Percentiles rank a stretch among this genome's conserved stretches.
Conservation (phyloP, 768 basidiomycete genomes). For the Dacryopinax spathularia region DNA sequence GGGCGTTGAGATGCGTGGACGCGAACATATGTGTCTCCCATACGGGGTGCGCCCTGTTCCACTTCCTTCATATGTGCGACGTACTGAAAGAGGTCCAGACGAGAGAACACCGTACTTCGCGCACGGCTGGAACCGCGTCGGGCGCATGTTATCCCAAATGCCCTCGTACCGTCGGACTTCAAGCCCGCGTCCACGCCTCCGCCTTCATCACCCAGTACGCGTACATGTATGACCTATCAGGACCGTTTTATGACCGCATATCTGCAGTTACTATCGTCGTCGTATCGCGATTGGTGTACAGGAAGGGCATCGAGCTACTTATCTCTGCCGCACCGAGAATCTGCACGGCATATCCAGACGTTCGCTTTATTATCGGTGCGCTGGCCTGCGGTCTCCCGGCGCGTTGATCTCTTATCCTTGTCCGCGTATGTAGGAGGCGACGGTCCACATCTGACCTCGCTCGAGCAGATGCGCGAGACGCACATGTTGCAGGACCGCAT, state of each 20-base stretch:
- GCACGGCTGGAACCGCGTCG: conserved; percentile 53
- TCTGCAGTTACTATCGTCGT: conserved; percentile 75
- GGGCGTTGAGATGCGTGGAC: conserved; percentile 77
- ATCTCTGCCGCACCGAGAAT: conserved; percentile 85
- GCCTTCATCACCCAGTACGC: conserved; percentile 44
- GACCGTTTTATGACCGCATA: neutral
- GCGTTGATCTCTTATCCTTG: conserved; percentile 5
- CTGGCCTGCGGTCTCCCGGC: neutral
- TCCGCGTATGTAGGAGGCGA: conserved; percentile 56
- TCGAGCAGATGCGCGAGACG: conserved; percentile 91
- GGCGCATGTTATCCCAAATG: conserved; percentile 82
- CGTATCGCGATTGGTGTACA: conserved; percentile 77
- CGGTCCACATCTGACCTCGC: conserved; percentile 86
- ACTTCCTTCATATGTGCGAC: neutral
- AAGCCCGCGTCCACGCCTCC: conserved; percentile 39
- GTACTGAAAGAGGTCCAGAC: conserved; percentile 32
- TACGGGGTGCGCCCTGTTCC: conserved; percentile 54
- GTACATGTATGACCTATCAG: neutral
- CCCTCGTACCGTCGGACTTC: conserved; percentile 77
- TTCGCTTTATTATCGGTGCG: conserved; percentile 75
- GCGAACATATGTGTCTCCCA: conserved; percentile 93
- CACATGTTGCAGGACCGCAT: conserved; percentile 80
- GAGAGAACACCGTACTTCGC: conserved; percentile 92
- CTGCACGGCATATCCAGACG: conserved; percentile 69
- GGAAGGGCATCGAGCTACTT: conserved; percentile 92